Evolutionary conservation across 345 rosid genomes (phyloP), one percentile per base, ranked within the genome.

Genomic region (Eucalyptus victrix): DNA sequence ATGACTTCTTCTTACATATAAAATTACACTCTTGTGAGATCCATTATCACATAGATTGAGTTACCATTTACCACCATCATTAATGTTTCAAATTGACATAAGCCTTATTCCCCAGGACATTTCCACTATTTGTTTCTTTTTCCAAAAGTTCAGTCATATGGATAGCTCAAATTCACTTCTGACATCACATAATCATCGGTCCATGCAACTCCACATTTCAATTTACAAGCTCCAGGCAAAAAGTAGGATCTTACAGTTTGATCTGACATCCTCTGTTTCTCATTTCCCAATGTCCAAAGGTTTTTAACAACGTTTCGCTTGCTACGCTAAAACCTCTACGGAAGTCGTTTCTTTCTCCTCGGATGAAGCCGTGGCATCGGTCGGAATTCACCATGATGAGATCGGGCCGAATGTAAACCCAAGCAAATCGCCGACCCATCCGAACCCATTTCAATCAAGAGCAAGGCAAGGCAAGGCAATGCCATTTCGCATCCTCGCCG

Each of bases 121-220:
- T 53, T 21, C 58, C 0, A 53, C 2, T 53, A 21, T 21, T 53
- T 53, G 58, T 2, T 53, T 53, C 0, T 53, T 21, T 21, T 0
- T 0, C 58, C 26, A 53, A 53, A 53, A 53, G 58, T 53, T 21
- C 0, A 53, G 58, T 53, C 58, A 53, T 7, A 0, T 0, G 10
- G 58, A 21, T 53, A 1, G 58, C 58, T 53, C 58, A 53, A 53
- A 53, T 53, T 53, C 26, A 53, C 58, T 21, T 19, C 26, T 2
- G 26, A 19, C 58, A 1, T 53, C 24, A 21, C 26, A 21, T 53
- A 8, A 60, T 3, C 6, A 60, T 26, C 67, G 1, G 32, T 10
- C 49, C 49, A 58, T 26, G 0, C 7, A 60, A 1, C 67, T 60
- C 67, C 67, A 60, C 67, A 0, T 60, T 26, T 26, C 67, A 60